Percentiles rank a stretch among this genome's conserved stretches.
These are phyloP conservation scores for Phytophthora multivora DNA, from an alignment of 352 stramenopile species.

Conservation along the genomic window DNA sequence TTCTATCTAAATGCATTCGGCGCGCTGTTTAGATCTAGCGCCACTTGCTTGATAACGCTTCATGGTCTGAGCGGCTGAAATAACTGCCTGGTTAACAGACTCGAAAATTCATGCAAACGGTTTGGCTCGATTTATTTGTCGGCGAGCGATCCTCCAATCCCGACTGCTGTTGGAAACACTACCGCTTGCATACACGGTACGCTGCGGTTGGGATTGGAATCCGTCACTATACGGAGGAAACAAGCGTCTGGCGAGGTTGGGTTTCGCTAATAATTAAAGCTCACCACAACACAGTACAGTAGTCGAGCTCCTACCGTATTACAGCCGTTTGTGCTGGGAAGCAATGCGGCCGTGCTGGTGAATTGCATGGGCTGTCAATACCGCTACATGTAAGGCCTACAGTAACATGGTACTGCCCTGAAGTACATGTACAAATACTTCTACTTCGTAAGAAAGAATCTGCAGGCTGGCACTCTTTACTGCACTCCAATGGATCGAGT, in stretches of 20 bases:
- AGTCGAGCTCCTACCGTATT: slow-evolving; percentile 15
- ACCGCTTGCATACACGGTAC: slow-evolving; percentile 18
- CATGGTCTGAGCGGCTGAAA: slow-evolving; percentile 23
- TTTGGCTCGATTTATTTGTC: slow-evolving; percentile 1
- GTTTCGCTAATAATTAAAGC: slow-evolving; percentile 12
- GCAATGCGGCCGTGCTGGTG: slow-evolving; percentile 4
- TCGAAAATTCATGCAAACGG: background rate
- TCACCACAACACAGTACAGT: background rate
- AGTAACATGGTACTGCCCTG: too few species aligned
- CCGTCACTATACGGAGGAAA: slow-evolving; percentile 17
- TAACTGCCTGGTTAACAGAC: background rate
- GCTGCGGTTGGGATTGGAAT: too few species aligned
- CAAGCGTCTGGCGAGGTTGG: slow-evolving; percentile 8
- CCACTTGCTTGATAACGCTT: background rate
- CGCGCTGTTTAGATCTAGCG: background rate
- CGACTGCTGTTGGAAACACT: slow-evolving; percentile 13
- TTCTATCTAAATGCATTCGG: slow-evolving; percentile 3
- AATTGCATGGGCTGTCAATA: slow-evolving; percentile 4
- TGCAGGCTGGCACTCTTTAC: too few species aligned
- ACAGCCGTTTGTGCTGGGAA: background rate
- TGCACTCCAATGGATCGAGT: background rate
- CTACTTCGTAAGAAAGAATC: too few species aligned
- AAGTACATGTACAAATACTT: too few species aligned
- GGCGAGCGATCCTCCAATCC: slow-evolving; percentile 12
- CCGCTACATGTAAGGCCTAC: background rate